Evolutionary conservation across 2,329 filamentous ascomycete genomes (phyloP), one percentile per base, ranked within the genome.

Genomic region (Orbilia ellipsospora): DNA sequence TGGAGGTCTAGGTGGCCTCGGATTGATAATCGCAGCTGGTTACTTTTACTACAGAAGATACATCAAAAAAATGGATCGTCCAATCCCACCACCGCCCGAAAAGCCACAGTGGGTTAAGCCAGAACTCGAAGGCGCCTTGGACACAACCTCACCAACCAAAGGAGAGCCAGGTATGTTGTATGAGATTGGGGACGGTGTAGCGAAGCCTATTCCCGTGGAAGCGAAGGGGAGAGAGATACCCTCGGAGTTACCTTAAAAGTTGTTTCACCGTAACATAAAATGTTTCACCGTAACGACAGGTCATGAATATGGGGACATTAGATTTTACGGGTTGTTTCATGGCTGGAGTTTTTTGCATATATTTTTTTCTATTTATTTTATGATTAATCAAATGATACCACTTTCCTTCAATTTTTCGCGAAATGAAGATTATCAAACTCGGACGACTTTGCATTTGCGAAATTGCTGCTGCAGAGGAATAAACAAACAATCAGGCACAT

Each of bases 101-200:
- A 57, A 40, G 13, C 63, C 67, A 31, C 70, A 74, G 50, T 74
- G 70, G 70, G 52, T 57, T 16, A 74, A 74, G n/a, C 70, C 70
- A 16, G 70, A 74, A 54, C 70, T 74, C 10, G 70, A 74, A 40
- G 70, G 70, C n/a, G 20, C 28, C 8, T 1, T 64, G 12, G 60
- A 51, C 31, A 36, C 48, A 5, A 40, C 36, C 13, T 51, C 70
- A n/a, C 63, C 63, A 26, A 52, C 52, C 13, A 51, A 26, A 13
- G 63, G 63, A 26, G 10, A 7, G 16, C 62, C 56, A 13, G 66
- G 50, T 10, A 31, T 44, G 4, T 42, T 67, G 18, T 59, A 60
- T 44, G 70, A 74, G 16, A 74, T 74, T 42, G 70, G 55, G 23
- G 57, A 63, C 26, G 42, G 28, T 12, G 31, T 10, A 7, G 20